phyloP scores from a whole-genome alignment of 2,329 filamentous ascomycete species.

The Plenodomus lindquistii region DNA sequence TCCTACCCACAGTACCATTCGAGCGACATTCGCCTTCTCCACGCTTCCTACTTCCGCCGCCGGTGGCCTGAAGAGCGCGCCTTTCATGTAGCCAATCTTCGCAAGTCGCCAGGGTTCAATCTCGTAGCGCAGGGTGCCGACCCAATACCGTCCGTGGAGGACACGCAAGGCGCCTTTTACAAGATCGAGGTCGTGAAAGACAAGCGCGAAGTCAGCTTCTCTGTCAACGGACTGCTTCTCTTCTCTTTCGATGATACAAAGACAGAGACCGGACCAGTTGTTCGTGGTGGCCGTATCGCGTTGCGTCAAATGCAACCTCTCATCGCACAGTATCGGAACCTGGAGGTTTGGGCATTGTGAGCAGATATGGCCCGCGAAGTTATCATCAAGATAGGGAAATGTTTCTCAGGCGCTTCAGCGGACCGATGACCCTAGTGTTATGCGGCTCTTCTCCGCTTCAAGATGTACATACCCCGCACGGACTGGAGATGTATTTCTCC shows the following conservation, averaged over 20 bases:
- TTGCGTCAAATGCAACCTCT: conserved; percentile 40
- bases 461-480: conserved; percentile 13
- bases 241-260: conserved; percentile 35
- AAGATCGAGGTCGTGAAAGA: conserved; percentile 39
- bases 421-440: not conserved
- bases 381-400: not conserved
- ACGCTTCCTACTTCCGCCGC: conserved; percentile 24
- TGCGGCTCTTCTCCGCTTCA: not conserved
- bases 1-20: conserved; percentile 31
- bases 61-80: conserved; percentile 32
- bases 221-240: conserved; percentile 32
- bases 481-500: conserved; percentile 14
- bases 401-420: not conserved
- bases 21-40: conserved; percentile 20
- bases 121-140: conserved; percentile 35
- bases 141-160: conserved; percentile 31
- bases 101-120: conserved; percentile 39
- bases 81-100: conserved; percentile 35
- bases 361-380: not conserved
- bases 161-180: conserved; percentile 36
- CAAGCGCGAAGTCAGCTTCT: conserved; percentile 30
- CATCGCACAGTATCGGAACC: conserved; percentile 33
- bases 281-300: conserved; percentile 30
- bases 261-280: conserved; percentile 29
- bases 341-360: conserved; percentile 38